Base-by-base conservation (phyloP, 2,329 filamentous ascomycete genomes). In the Hansfordia pulvinata region DNA sequence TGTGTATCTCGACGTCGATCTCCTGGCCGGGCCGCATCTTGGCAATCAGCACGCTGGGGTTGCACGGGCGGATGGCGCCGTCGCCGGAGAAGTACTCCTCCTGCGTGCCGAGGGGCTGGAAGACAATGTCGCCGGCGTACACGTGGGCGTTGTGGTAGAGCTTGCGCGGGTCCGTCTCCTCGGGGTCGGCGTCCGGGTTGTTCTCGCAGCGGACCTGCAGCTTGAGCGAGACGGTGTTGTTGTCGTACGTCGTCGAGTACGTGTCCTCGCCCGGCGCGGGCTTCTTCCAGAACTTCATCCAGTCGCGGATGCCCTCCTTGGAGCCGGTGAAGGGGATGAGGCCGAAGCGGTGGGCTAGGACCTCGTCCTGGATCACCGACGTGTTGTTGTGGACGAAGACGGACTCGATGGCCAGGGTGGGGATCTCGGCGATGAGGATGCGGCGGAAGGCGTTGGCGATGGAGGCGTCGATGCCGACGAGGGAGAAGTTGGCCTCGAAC, bases 361-460 rank as follows among this genome's bases (percentile, higher is more conserved):
- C 88, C 60, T 98, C 90, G 49, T 98, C 90, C 52, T 96, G 88
- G 44, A 98, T 90, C 19, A 98, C 85, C 5, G 84, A 93, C 26
- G 88, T 96, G 63, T 98, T 98, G 63, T 94, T 92, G 50, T 83
- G 71, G 37, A 96, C 76, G 58, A 80, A 98, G 49, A 93, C 83
- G 35, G 75, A 77, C 62, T 98, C 90, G 44, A 98, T 86, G 39
- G 92, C 90, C 23, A 98, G 69, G 3, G 85, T 90, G 11, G 88
- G 85, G 28, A 98, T 81, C 60, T 98, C 92, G 40, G 88, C 71
- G 52, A 98, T 79, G 44, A 96, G 69, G 43, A 96, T 96, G 43
- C 90, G 84, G 34, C 90, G 85, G 63, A 96, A 93, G 46, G 92
- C 90, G 52, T 98, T 98, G 46, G 90, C 84, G 49, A 98, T 75